phyloP scores from a whole-genome alignment of 179 eudicot species.

The Silene vulgaris region DNA sequence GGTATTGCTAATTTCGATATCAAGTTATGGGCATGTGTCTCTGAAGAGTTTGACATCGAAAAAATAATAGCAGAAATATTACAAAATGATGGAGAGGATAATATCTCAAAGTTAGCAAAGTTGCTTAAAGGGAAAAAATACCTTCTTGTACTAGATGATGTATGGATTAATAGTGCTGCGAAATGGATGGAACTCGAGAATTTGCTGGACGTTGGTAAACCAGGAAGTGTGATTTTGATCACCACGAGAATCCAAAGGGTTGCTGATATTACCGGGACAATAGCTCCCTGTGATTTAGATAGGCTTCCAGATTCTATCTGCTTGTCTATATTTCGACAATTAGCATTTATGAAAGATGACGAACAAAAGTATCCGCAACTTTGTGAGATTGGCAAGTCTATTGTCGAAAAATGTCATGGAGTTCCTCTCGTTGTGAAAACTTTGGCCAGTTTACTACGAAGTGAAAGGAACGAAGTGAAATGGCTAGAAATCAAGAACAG shows the following conservation, averaged over 20 bases:
- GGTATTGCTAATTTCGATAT: constrained; percentile 30
- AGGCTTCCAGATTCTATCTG: constrained; percentile 22
- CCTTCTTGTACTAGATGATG: constrained; percentile 46
- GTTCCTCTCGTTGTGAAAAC: constrained; percentile 27
- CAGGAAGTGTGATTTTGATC: constrained; percentile 33
- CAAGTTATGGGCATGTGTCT: constrained; percentile 30
- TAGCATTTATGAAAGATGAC: constrained; percentile 21
- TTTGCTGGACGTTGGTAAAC: constrained; percentile 17
- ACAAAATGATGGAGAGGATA: constrained; percentile 30
- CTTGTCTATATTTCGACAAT: constrained; percentile 17
- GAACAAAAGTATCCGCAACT: constrained; percentile 16
- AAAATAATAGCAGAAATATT: constrained; percentile 26
- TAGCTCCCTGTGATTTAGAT: not conserved
- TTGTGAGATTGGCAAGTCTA: constrained; percentile 21
- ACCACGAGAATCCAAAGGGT: constrained; percentile 17
- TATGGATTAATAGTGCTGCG: constrained; percentile 38
- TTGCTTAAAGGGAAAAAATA: constrained; percentile 24
- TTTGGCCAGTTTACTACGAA: constrained; percentile 20
- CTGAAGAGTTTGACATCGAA: not conserved
- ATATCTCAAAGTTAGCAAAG: constrained; percentile 17
- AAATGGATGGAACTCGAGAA: constrained; percentile 34
- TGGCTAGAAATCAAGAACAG: too few relatives aligned
- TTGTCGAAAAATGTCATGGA: constrained; percentile 27
- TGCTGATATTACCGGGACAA: constrained; percentile 9
- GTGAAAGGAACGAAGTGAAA: constrained; percentile 19